Evolutionary conservation across 345 rosid genomes (phyloP), one percentile per base, ranked within the genome.

Genomic region (Cardamine resedifolia): DNA sequence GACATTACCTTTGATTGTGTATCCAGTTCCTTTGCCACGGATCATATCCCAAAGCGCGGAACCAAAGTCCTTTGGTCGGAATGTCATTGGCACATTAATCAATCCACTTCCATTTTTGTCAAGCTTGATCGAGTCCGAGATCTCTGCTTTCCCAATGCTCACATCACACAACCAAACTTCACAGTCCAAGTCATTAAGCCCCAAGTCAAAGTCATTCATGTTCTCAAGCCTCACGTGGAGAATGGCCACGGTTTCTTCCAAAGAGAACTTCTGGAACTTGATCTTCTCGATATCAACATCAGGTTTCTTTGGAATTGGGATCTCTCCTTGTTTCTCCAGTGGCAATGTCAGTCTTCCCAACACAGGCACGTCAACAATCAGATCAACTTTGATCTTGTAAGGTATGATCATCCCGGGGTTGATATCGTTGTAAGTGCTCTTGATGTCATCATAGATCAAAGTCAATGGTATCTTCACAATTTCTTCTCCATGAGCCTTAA

Each of bases 41-140:
- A 96, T 96, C 96, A 96, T 86, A 80, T 96, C 99, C 99, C 99
- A 96, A 15, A 96, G 85, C 1, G 98, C 95, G 8, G 98, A 91
- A 62, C 99, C 99, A 72, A 88, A 88, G 50, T 96, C 99, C 84
- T 92, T 96, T 20, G 99, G 99, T 81, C 82, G 82, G 72, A 96
- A 96, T 49, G 92, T 83, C 70, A 96, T 83, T 0, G 98, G 99
- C 48, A 96, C 66, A 5, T 90, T 88, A n/a, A 96, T 44, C 52
- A 57, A 43, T 21, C 73, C 79, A 5, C 86, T 81, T 38, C 94
- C 99, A 10, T 90, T 88, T 77, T 96, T 95, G 0, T 72, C 92
- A 27, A 95, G 70, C 74, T 77, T 95, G 4, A 88, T 41, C 15
- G 94, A 84, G 45, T 88, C 77, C 8, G 81, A 3, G 31, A 92